phyloP scores from a whole-genome alignment of 331 rosid genomes.

The Acacia pycnantha region DNA sequence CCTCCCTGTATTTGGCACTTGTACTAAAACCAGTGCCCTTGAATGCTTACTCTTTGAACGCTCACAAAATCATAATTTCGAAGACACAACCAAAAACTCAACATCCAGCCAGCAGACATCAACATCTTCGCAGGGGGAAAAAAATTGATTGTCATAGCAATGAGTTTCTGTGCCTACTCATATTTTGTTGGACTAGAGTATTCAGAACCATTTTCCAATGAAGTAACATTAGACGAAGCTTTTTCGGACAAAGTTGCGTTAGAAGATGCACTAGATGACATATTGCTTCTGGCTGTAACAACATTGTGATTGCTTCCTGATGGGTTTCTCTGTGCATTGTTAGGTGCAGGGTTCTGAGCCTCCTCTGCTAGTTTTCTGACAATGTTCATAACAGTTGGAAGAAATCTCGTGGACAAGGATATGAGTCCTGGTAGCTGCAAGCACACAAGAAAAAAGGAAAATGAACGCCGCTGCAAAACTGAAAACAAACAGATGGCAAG shows the following conservation, averaged over 20 bases:
- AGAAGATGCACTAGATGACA: conserved; percentile 62
- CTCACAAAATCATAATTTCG: conserved; percentile 25
- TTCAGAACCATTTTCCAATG: conserved; percentile 28
- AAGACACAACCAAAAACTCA: conserved; percentile 25
- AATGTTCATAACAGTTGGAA: conserved; percentile 78
- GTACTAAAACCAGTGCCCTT: conserved; percentile 55
- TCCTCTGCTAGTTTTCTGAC: conserved; percentile 72
- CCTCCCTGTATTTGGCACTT: conserved; percentile 44
- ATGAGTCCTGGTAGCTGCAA: conserved; percentile 82
- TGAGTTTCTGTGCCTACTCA: conserved; percentile 41
- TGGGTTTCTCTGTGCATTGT: conserved; percentile 39
- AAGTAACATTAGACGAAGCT: conserved; percentile 50
- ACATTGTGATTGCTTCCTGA: conserved; percentile 28
- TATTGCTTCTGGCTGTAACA: conserved; percentile 27
- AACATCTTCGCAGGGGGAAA: conserved; percentile 31
- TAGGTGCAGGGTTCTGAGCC: conserved; percentile 50
- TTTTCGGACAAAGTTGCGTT: conserved; percentile 34
- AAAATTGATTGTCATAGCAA: not conserved
- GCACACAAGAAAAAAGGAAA: conserved; percentile 22
- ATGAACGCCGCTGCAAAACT: not conserved
- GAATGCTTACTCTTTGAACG: conserved; percentile 29
- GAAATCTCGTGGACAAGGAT: conserved; percentile 63
- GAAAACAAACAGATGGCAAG: not conserved
- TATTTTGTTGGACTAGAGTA: conserved; percentile 48
- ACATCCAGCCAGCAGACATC: conserved; percentile 26